Base-by-base conservation (phyloP, 768 basidiomycete species). In the Boletus tomentosulus region DNA sequence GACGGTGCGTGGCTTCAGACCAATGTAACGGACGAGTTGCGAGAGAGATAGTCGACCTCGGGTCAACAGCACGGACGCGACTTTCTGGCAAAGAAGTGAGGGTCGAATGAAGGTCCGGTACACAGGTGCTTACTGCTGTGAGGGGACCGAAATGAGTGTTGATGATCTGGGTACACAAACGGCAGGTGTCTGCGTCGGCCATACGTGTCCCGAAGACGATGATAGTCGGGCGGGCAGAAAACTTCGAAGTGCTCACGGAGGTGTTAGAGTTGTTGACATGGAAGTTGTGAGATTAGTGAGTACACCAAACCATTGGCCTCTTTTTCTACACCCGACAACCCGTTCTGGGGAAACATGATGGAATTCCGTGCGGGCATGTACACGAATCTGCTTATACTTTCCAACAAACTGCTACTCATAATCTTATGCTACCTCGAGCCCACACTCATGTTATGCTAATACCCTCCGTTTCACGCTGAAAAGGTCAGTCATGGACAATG, bases 11-110 rank as follows among this genome's bases (percentile, higher is more conserved):
- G 84, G 79, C 62, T 83, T 87, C 27, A 92, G 69, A 28, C 73
- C 76, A 1, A 92, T 82, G 64, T 84, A 84, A 31, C 87, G 85
- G 33, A 85, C 74, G 47, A 96, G 66, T 60, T 88, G 84, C 9
- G 75, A 55, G 24, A 92, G 70, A 10, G 87, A 78, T n/a, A 96
- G 74, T 42, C 92, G 83, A n/a, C 93, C 93, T 31, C 88, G 80
- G 43, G 81, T 84, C n/a, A 96, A 77, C 19, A 96, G 76, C 19
- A 78, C 76, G 24, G 82, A 84, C 22, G 85, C 84, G 53, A 95
- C 79, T 67, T 79, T 83, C 93, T 96, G 58, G 12, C 13, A 31
- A 35, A 37, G 22, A 10, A 22, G 45, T 66, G 42, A 60, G 55
- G 3, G n/a, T 10, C n/a, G 5, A 16, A 13, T 11, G 10, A n/a